Conservation (phyloP, 2,329 filamentous ascomycete species). For the Cladosporium sp. region DNA sequence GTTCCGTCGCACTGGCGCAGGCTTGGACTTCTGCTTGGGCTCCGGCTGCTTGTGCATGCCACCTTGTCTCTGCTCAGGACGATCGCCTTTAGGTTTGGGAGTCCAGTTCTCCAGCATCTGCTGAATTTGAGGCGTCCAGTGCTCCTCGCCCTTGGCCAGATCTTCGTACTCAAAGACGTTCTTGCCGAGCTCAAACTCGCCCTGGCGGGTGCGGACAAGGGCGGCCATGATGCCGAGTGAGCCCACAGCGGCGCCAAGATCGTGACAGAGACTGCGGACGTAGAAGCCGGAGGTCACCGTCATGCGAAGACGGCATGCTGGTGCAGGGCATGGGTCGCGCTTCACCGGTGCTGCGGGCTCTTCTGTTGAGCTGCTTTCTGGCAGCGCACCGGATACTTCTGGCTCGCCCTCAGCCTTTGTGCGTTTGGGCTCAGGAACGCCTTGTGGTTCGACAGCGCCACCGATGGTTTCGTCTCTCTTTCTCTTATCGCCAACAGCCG, state of each 20-base stretch:
- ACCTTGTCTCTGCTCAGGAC: constrained; percentile 18
- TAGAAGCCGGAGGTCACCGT: constrained; percentile 97
- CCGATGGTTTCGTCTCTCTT: constrained; percentile 33
- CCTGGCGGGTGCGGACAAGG: constrained; percentile 78
- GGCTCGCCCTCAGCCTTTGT: constrained; percentile 37
- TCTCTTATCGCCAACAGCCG: constrained; percentile 32
- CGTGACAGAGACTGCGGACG: constrained; percentile 89
- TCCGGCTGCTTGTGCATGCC: neutral
- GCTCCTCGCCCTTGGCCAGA: constrained; percentile 71
- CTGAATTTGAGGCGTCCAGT: constrained; percentile 76
- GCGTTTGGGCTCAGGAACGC: constrained; percentile 41
- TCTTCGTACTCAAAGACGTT: constrained; percentile 81
- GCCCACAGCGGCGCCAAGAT: constrained; percentile 78
- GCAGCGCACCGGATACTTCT: constrained; percentile 22
- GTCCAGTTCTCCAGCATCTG: constrained; percentile 56
- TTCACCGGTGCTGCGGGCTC: constrained; percentile 1
- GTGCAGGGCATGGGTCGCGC: constrained; percentile 47
- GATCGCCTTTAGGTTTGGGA: constrained; percentile 9
- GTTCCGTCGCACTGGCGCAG: constrained; percentile 14
- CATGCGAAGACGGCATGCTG: constrained; percentile 82
- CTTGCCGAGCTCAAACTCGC: constrained; percentile 71
- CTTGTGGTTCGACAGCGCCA: constrained; percentile 16
- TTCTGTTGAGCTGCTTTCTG: constrained; percentile 16
- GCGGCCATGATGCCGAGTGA: constrained; percentile 86
- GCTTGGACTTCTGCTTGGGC: neutral